Base-by-base conservation (phyloP, 305 asterid genomes). In the Fraxinus dipetala region DNA sequence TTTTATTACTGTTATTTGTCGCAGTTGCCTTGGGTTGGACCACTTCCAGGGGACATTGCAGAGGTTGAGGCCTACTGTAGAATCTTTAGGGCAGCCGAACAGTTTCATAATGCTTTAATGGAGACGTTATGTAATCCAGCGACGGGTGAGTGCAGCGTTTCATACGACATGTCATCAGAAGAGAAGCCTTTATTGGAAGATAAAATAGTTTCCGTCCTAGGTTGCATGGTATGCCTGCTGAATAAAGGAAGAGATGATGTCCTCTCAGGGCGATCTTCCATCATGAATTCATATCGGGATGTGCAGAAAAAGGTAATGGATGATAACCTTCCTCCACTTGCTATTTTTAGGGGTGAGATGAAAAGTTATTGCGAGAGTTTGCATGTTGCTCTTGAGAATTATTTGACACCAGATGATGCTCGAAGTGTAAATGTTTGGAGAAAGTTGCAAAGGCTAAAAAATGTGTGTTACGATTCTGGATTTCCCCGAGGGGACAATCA, bases 51-150 rank as follows among this genome's bases (percentile, higher is more conserved):
- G 73, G 98, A 96, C 80, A 90, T 96, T 28, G 96, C 99, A 22
- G 99, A 96, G 89, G 96, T 96, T 5, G 99, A 96, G 90, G 98
- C 99, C 81, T 96, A 93, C 79, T 96, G 99, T 83, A 89, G 99
- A 87, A 93, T 96, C 87, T 96, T 96, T 83, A 89, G 99, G 78
- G 98, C 97, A 32, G 98, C 99, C 18, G 99, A 96, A 78, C 90
- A 90, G 84, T 92, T 96, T 85, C 98, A 94, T 85, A 92, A 90
- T 88, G 89, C 99, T 11, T 80, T 96, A 82, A 94, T 96, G 99
- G 97, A 92, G 75, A 94, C 97, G 5, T 80, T 96, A 63, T 94
- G 98, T 89, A 94, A 94, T 89, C 99, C 97, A 11, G 65, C 91
- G 82, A 96, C 98, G 0, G 99, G 99, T 77, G 98, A 94, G 86